Evolutionary conservation across 768 basidiomycete genomes (phyloP), one percentile per base, ranked within the genome.

Genomic region (Phlebiopsis flavidoalba): DNA sequence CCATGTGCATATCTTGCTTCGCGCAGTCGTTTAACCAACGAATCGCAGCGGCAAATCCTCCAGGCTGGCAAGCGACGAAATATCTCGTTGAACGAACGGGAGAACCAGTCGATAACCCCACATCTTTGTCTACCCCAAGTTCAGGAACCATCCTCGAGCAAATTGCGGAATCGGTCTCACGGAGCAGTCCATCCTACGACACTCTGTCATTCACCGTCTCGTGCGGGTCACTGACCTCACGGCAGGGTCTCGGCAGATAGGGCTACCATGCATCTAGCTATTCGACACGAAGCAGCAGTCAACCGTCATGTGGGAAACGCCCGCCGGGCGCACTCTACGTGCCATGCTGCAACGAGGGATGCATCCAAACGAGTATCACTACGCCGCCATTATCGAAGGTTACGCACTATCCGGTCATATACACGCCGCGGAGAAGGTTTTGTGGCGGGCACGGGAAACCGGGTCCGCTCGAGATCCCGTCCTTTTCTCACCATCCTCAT

Each of bases 401-500:
- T 87, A 86, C 65, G 73, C 79, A 17, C 76, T 73, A 3, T 71
- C 72, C 0, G 89, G 89, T n/a, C 79, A 92, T 70, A 74, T 88
- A 63, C 67, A 71, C 14, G 76, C 76, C 19, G 89, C 91, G 24
- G 71, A 79, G 59, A 76, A 77, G 54, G 74, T 85, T 47, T 79
- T 95, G 76, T 73, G 72, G 61, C 72, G 82, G 17, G 82, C 85
- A 26, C 66, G 70, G 45, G 72, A 75, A 45, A 76, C 79, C 5
- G 83, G 85, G 24, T 69, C 88, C 60, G 71, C 75, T 22, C 82
- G 86, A 21, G 84, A 86, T 64, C 78, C 83, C 19, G 80, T 86
- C 49, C 83, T 90, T 80, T 89, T 85, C n/a, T n/a, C 76, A 93
- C 91, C 24, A 85, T 87, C 62, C 79, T 95, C 62, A 86, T 95